phyloP scores from a whole-genome alignment of 148 eudicot species.

The Amaranthus cruentus region DNA sequence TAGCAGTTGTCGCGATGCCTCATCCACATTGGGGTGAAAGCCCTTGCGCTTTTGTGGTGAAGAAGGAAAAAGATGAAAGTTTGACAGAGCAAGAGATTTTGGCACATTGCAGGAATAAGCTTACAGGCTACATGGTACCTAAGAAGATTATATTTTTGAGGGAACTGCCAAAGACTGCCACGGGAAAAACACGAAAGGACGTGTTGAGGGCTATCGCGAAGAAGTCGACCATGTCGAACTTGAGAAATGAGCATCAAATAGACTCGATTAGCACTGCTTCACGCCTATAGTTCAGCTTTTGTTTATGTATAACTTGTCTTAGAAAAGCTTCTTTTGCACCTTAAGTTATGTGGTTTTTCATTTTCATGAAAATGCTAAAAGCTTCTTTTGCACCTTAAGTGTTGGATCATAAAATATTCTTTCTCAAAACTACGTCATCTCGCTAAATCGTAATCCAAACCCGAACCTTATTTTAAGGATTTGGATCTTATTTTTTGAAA shows the following conservation, averaged over 20 bases:
- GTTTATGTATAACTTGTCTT: too few species aligned
- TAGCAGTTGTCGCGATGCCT: constrained; percentile 82
- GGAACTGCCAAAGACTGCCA: constrained; percentile 53
- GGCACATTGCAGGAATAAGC: constrained; percentile 43
- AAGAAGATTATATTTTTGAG: constrained; percentile 52
- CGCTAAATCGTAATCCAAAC: too few species aligned
- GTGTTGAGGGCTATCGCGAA: constrained; percentile 49
- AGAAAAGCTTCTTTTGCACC: too few species aligned
- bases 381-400: too few species aligned
- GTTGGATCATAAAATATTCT: too few species aligned
- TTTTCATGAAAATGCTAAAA: too few species aligned
- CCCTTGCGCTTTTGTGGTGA: constrained; percentile 67
- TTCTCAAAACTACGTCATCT: too few species aligned
- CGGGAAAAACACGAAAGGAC: constrained; percentile 51
- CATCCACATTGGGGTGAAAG: constrained; percentile 76
- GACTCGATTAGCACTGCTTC: constrained; percentile 23
- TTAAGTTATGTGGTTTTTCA: too few species aligned
- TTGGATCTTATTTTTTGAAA: too few species aligned
- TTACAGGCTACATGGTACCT: constrained; percentile 62
- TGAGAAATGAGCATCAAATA: background rate
- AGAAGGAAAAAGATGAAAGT: constrained; percentile 7
- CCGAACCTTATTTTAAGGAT: too few species aligned
- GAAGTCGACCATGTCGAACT: background rate
- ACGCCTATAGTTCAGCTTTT: constrained; percentile 28
- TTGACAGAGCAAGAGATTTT: constrained; percentile 46